phyloP scores from a whole-genome alignment of 805 yeast species.

The Candida insectalens region DNA sequence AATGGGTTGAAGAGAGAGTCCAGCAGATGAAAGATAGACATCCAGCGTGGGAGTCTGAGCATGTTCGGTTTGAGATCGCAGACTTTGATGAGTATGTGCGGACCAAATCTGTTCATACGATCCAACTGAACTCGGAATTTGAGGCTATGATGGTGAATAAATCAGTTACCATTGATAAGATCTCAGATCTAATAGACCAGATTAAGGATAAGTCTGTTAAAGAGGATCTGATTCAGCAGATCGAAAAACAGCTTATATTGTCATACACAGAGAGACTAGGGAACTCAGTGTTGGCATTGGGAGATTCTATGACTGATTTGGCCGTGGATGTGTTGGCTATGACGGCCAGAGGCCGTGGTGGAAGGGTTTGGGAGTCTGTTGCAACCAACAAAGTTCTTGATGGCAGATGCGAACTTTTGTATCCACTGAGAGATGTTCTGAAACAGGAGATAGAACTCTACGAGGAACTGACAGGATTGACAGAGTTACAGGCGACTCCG shows the following conservation, averaged over 20 bases:
- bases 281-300: constrained; percentile 55
- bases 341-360: constrained; percentile 83
- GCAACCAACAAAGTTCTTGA: constrained; percentile 29
- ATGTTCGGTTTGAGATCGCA: constrained; percentile 32
- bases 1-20: constrained; percentile 2
- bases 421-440: constrained; percentile 72
- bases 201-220: constrained; percentile 48
- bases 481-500: constrained; percentile 17
- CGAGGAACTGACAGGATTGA: constrained; percentile 30
- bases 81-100: constrained; percentile 16
- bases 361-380: constrained; percentile 43
- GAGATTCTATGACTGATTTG: constrained; percentile 73
- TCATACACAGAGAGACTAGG: constrained; percentile 33
- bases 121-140: too few relatives aligned
- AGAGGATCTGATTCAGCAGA: constrained; percentile 48
- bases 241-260: constrained; percentile 37
- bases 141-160: too few relatives aligned
- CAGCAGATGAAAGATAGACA: constrained; percentile 6
- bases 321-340: constrained; percentile 74
- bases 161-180: background rate
- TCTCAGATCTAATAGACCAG: constrained; percentile 21
- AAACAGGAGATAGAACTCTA: constrained; percentile 58
- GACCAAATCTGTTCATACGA: too few relatives aligned
- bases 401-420: constrained; percentile 36
- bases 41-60: background rate